Evolutionary conservation across 495 filamentous ascomycete genomes (phyloP).

Genomic region (Podospora tetraspora): DNA sequence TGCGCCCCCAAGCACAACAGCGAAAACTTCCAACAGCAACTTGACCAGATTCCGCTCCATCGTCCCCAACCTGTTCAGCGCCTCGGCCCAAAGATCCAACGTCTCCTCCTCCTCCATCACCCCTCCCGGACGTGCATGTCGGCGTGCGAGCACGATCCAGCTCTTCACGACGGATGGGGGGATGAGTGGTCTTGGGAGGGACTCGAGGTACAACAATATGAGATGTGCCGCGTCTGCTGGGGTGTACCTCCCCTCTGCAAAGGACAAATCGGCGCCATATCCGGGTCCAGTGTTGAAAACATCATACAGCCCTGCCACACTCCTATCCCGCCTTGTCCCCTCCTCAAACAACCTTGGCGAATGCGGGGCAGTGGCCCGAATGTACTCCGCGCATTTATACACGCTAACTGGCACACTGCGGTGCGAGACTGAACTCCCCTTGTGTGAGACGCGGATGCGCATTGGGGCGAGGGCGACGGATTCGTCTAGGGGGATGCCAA

Average conservation of each 20-base stretch:
- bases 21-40: constrained; percentile 25
- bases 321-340: background rate
- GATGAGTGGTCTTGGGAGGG: constrained; percentile 27
- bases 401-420: constrained; percentile 23
- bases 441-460: constrained; percentile 28
- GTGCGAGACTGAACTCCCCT: constrained; percentile 23
- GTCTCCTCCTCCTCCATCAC: constrained; percentile 21
- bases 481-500: constrained; percentile 25
- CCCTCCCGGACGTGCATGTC: constrained; percentile 27
- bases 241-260: constrained; percentile 21
- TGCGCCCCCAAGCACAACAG: constrained; percentile 16
- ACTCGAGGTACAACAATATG: constrained; percentile 24
- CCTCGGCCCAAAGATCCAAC: constrained; percentile 32
- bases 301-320: constrained; percentile 10
- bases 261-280: constrained; percentile 24
- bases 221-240: constrained; percentile 25
- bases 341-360: background rate
- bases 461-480: constrained; percentile 25
- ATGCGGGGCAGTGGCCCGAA: constrained; percentile 17
- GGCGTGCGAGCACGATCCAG: constrained; percentile 27
- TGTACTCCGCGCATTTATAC: constrained; percentile 32
- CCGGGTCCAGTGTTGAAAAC: constrained; percentile 20
- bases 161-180: constrained; percentile 19
- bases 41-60: constrained; percentile 26
- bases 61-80: constrained; percentile 27